Conservation (phyloP, 352 stramenopile genomes). For the Phytophthora brassicae region DNA sequence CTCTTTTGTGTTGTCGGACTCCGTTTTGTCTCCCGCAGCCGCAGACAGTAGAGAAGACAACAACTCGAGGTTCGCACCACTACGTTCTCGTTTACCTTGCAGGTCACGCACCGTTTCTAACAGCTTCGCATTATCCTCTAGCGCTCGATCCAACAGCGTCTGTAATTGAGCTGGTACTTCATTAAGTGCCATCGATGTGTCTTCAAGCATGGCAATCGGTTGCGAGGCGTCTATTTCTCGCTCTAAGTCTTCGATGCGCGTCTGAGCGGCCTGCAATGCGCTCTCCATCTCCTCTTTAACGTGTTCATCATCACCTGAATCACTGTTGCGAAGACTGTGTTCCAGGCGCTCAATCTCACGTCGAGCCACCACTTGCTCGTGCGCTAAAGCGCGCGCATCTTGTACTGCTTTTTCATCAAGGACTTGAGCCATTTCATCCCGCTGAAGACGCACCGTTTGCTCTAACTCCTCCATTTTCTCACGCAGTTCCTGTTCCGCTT, state of each 20-base stretch:
- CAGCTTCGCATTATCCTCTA: constrained; percentile 64
- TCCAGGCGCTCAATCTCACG: constrained; percentile 35
- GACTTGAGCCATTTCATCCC: constrained; percentile 23
- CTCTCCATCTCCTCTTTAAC: constrained; percentile 32
- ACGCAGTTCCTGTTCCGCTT: constrained; percentile 29
- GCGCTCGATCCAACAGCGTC: constrained; percentile 47
- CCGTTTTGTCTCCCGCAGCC: constrained; percentile 13
- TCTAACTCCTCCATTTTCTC: constrained; percentile 29
- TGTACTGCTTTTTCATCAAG: constrained; percentile 35
- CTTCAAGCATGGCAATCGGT: not conserved
- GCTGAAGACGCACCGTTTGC: constrained; percentile 30
- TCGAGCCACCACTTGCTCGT: constrained; percentile 28
- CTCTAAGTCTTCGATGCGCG: constrained; percentile 50
- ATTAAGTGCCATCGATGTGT: not conserved
- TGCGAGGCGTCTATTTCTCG: constrained; percentile 26
- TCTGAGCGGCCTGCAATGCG: constrained; percentile 34
- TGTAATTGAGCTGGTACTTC: constrained; percentile 37
- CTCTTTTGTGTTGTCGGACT: constrained; percentile 13
- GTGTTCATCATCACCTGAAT: constrained; percentile 22
- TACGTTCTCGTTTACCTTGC: constrained; percentile 55
- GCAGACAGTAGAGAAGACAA: constrained; percentile 29
- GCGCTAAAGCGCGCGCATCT: constrained; percentile 26
- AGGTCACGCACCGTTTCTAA: constrained; percentile 63
- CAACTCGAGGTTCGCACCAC: constrained; percentile 38
- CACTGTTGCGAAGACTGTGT: constrained; percentile 20